Evolutionary conservation across 306 rosid genomes (phyloP).

Genomic region (Vigna unguiculata): DNA sequence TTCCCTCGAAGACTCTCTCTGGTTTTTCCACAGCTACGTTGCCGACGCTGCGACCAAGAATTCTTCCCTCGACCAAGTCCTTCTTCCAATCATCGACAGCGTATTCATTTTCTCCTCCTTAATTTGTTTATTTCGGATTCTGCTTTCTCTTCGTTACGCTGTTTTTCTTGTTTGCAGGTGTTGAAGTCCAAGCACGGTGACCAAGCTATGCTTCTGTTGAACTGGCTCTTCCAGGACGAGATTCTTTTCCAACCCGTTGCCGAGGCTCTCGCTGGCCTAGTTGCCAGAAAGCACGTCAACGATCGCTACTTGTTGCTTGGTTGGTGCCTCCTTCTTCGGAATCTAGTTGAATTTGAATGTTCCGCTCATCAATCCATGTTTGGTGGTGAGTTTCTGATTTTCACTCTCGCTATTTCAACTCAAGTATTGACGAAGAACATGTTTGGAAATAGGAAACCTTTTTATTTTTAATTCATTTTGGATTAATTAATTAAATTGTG

Average conservation of each 20-base stretch:
- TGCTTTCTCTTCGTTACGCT: not conserved
- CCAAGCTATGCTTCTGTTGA: constrained; percentile 70
- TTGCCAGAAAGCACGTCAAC: constrained; percentile 60
- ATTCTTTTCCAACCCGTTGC: constrained; percentile 61
- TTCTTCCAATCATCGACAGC: constrained; percentile 76
- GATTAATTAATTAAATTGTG: constrained; percentile 14
- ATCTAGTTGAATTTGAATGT: constrained; percentile 62
- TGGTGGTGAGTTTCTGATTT: constrained; percentile 54
- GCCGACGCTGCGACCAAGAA: constrained; percentile 55
- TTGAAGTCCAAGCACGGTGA: constrained; percentile 74
- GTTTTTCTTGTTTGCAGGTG: constrained; percentile 43
- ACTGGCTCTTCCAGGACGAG: constrained; percentile 84
- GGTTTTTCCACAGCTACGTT: constrained; percentile 74
- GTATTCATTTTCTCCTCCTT: constrained; percentile 43
- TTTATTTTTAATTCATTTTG: not conserved
- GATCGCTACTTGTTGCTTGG: constrained; percentile 79
- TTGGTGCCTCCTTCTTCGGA: constrained; percentile 84
- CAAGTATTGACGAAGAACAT: not conserved
- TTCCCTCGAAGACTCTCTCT: constrained; percentile 73
- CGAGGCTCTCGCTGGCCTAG: constrained; percentile 59
- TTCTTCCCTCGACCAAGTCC: constrained; percentile 52
- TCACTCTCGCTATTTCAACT: not conserved
- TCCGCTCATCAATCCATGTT: constrained; percentile 52
- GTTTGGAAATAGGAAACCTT: not conserved
- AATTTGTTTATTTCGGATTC: not conserved